Base-by-base conservation (phyloP, 2,329 filamentous ascomycete species). In the Byssothecium circinans region DNA sequence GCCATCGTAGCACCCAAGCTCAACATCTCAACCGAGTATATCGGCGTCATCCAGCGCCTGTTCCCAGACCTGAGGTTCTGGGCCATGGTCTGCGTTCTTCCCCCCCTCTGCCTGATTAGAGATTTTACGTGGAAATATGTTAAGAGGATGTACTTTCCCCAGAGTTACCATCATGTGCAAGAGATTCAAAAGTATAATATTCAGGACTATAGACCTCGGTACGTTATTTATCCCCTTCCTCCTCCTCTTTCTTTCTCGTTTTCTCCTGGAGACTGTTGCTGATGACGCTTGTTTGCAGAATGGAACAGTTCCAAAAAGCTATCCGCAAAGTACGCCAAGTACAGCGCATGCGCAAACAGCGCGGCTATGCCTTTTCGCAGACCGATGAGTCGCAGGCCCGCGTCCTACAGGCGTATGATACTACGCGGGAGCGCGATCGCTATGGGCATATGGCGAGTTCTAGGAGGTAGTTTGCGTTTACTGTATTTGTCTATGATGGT, bases 161-260 rank as follows among this genome's bases (percentile, higher is more conserved):
- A 96, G 74, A 85, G 89, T 35, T 99, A 99, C 67, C 94, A 99
- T 63, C 94, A 99, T 71, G 94, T 99, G 55, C 94, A 99, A 74
- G 94, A 99, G 76, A 99, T 99, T 61, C 94, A 99, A 73, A 99
- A 99, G 75, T 99, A 97, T 77, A 99, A 99, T 64, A 96, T 99
- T 51, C 94, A 99, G 75, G 94, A 99, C 75, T 99, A 99, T 74
- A 81, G 94, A 67, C 94, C 94, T 53, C 86, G 94, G 89, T 91
- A 81, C 60, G 81, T 78, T 8, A 18, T n/a, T 22, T 20, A 7
- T 33, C 43, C 1, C 36, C 15, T 27, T 22, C 17, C 12, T 15
- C 5, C 20, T 8, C 19, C 25, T 25, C 11, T 22, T 38, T 12
- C 22, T 34, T 40, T 17, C 22, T 18, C 15, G 2, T 17, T 6